Evolutionary conservation across 2,329 filamentous ascomycete genomes (phyloP), one percentile per base, ranked within the genome.

Genomic region (Esteya vermicola): DNA sequence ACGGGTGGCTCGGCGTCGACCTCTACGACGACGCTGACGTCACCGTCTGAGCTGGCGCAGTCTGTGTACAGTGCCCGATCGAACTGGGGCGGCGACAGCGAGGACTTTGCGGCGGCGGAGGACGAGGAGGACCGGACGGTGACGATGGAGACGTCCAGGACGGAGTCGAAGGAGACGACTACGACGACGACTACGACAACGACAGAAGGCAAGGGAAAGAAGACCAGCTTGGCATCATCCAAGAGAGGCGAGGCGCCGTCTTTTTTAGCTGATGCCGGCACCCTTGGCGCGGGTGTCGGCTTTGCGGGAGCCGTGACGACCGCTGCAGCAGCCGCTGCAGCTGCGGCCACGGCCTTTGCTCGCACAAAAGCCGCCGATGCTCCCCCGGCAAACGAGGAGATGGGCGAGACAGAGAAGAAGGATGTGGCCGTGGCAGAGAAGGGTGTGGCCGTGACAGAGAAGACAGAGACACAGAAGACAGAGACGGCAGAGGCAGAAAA

Each of bases 231-330:
- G 58, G 68, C 19, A n/a, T n/a, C n/a, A n/a, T n/a, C n/a, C 12
- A 28, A n/a, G 18, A 19, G 19, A 9, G 2, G 8, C 3, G 36
- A 40, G 9, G 23, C 41, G 40, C 26, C 37, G 61, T 73, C 73
- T 78, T 78, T 79, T 78, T 78, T 78, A 78, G 75, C 60, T 78
- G 74, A 71, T 67, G 71, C 75, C 74, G 74, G 64, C 69, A 78
- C 68, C 68, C 65, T 70, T 73, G 74, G 74, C 74, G 71, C 69
- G 66, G 73, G 74, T 78, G 75, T 63, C 73, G 75, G 75, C 70
- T 55, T 70, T 59, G 66, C 63, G 62, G 65, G 66, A 21, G 40
- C 28, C 12, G 19, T 23, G 9, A 18, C 36, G 70, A 73, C 73
- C 71, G 71, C 69, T 65, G 72, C 72, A 77, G 75, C 62, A 71